phyloP scores from a whole-genome alignment of 192 early-diverging fungal genomes.

The Endogone sp. region DNA sequence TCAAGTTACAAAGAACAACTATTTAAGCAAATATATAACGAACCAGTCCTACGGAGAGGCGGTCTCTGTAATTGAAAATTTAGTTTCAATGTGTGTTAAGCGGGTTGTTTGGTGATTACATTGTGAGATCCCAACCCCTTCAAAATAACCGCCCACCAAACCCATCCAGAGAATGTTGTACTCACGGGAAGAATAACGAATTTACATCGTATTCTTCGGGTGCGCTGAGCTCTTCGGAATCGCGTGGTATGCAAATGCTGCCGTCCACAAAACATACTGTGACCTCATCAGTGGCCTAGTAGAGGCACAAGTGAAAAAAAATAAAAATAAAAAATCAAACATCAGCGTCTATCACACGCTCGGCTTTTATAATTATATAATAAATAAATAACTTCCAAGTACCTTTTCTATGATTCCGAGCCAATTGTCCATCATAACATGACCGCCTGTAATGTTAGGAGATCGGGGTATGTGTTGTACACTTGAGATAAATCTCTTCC shows the following conservation, averaged over 20 bases:
- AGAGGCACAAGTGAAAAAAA: neutral
- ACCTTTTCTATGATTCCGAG: conserved; percentile 36
- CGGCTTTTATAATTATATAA: too few relatives aligned
- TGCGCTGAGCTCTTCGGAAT: conserved; percentile 28
- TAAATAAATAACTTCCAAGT: too few relatives aligned
- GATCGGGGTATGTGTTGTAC: neutral
- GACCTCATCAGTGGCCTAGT: conserved; percentile 32
- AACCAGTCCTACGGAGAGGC: neutral
- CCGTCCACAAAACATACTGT: conserved; percentile 23
- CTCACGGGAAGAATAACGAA: conserved; percentile 26
- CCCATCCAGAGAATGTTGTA: neutral
- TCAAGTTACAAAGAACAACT: neutral
- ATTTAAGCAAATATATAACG: neutral
- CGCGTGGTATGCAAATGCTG: conserved; percentile 24
- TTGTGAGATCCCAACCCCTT: too few relatives aligned
- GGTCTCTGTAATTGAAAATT: neutral
- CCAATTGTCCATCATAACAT: conserved; percentile 37
- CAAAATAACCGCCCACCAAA: too few relatives aligned
- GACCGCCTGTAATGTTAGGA: conserved; percentile 8
- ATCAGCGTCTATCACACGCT: conserved; percentile 3
- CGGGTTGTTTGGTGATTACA: too few relatives aligned
- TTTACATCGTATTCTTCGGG: conserved; percentile 25
- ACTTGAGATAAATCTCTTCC: too few relatives aligned
- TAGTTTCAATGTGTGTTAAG: neutral
- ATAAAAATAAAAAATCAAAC: conserved; percentile 2